Evolutionary conservation across 257 asterid genomes (phyloP).

Genomic region (Solanum megistacrolobum): DNA sequence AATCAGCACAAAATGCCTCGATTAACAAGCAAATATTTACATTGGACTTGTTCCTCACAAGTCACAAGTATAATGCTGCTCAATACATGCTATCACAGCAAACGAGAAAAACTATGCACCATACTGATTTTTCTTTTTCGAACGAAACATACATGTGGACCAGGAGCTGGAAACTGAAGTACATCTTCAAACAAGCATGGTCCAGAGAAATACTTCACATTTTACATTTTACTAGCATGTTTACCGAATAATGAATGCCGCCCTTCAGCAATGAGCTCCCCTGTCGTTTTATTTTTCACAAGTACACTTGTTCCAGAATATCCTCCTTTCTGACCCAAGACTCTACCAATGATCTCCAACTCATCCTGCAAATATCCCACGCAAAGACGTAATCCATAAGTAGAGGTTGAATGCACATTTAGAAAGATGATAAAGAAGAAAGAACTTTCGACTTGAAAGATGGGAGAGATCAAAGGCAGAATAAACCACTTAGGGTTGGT

Average conservation of each 20-base stretch:
- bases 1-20: not conserved
- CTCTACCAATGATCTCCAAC: constrained; percentile 50
- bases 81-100: not conserved
- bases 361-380: constrained; percentile 53
- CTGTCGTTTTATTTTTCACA: constrained; percentile 56
- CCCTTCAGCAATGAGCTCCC: constrained; percentile 78
- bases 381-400: not conserved
- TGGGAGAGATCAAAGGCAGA: not conserved
- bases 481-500: not conserved
- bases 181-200: not conserved
- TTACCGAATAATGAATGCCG: constrained; percentile 64
- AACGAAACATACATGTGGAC: not conserved
- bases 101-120: not conserved
- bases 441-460: not conserved
- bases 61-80: not conserved
- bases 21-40: not conserved
- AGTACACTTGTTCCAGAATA: constrained; percentile 56
- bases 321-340: constrained; percentile 46
- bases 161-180: not conserved
- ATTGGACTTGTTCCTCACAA: not conserved
- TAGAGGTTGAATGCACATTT: not conserved
- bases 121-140: not conserved
- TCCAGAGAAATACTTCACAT: not conserved
- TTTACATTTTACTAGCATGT: constrained; percentile 58
- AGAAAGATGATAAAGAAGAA: not conserved